These are phyloP conservation scores for Tilletia horrida DNA, from an alignment of 1,284 basidiomycete genomes.

Conservation along the genomic window DNA sequence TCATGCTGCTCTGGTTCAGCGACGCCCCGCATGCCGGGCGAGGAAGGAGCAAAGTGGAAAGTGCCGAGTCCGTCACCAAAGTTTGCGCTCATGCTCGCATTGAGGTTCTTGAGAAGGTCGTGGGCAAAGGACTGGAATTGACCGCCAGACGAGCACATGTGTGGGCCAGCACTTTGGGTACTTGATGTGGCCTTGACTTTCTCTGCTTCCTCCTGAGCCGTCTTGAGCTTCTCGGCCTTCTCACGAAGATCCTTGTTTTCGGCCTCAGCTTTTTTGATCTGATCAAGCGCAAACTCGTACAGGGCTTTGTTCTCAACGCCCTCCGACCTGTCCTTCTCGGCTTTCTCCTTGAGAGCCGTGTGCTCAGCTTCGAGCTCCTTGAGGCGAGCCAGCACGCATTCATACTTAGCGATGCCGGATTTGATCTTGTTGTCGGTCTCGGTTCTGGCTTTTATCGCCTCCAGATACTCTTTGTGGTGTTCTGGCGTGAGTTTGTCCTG, in stretches of 20 bases:
- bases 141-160: no score
- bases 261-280: not conserved
- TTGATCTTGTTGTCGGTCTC: constrained; percentile 23
- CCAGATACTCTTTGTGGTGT: no score
- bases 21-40: not conserved
- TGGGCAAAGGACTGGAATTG: constrained; percentile 3
- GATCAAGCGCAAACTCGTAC: not conserved
- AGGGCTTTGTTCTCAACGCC: not conserved
- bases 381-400: constrained; percentile 19
- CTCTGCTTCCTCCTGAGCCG: no score
- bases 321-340: not conserved
- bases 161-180: no score
- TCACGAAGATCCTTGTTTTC: constrained; percentile 7
- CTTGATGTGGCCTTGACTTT: no score
- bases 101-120: constrained; percentile 20
- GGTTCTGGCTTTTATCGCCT: not conserved
- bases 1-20: not conserved
- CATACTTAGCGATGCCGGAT: constrained; percentile 31
- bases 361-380: constrained; percentile 1
- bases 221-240: no score
- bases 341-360: not conserved
- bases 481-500: no score
- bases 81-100: not conserved
- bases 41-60: constrained; percentile 1
- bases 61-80: constrained; percentile 1